Evolutionary conservation across 2,329 filamentous ascomycete species (phyloP).

Genomic region (Penicillium griseofulvum): DNA sequence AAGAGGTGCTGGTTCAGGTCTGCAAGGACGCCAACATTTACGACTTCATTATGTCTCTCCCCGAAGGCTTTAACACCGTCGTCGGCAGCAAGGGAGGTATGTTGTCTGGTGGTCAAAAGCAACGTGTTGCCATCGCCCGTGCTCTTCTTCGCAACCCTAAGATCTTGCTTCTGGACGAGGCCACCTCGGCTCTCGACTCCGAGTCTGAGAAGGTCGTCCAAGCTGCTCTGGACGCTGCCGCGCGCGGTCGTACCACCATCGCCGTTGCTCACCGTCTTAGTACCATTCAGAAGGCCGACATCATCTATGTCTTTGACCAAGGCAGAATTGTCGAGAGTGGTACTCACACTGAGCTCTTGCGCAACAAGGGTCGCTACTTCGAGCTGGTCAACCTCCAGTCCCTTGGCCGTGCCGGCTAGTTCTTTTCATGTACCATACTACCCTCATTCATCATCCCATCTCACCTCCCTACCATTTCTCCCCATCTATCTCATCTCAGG

Average conservation of each 20-base stretch:
- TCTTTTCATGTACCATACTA: neutral
- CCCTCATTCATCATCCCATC: neutral
- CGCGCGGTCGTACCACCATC: slow-evolving; percentile 83
- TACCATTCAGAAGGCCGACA: slow-evolving; percentile 90
- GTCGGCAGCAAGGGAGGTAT: slow-evolving; percentile 85
- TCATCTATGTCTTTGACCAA: slow-evolving; percentile 95
- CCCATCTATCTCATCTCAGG: neutral
- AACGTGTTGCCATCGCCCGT: slow-evolving; percentile 88
- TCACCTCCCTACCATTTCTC: neutral
- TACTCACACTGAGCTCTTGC: slow-evolving; percentile 71
- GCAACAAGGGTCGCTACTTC: slow-evolving; percentile 67
- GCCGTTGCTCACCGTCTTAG: slow-evolving; percentile 88
- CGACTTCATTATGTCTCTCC: slow-evolving; percentile 82
- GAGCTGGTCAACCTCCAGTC: slow-evolving; percentile 80
- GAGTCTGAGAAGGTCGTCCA: slow-evolving; percentile 58
- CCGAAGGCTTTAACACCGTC: slow-evolving; percentile 79
- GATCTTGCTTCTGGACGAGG: slow-evolving; percentile 79
- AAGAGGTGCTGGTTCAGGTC: slow-evolving; percentile 71
- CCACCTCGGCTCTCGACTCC: slow-evolving; percentile 55
- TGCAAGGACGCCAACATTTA: slow-evolving; percentile 91
- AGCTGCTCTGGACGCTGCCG: slow-evolving; percentile 73
- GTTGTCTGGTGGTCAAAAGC: slow-evolving; percentile 88
- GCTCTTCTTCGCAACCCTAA: slow-evolving; percentile 88
- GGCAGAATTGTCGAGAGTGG: slow-evolving; percentile 83
- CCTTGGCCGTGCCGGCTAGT: slow-evolving; percentile 57